These are phyloP conservation scores for Boeremia exigua DNA, from an alignment of 2,329 filamentous ascomycete species.

Conservation along the genomic window DNA sequence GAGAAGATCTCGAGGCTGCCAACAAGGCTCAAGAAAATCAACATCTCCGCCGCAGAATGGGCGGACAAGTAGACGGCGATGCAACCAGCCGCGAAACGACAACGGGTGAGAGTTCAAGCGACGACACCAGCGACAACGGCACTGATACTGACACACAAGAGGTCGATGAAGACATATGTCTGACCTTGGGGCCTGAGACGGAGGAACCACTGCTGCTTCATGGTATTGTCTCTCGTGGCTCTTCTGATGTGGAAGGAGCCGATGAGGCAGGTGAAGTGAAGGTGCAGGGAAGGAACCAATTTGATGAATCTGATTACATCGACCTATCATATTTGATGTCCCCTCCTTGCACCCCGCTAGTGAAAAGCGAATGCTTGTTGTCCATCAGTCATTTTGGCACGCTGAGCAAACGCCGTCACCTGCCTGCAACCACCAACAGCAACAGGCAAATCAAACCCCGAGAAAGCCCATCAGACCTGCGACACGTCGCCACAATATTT, in stretches of 20 bases:
- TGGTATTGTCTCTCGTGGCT: no score
- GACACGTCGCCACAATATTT: not conserved
- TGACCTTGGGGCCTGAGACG: not conserved
- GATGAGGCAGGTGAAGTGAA: not conserved
- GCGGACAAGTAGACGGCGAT: slow-evolving; percentile 19
- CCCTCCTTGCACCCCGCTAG: not conserved
- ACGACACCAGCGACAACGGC: not conserved
- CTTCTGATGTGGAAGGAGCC: not conserved
- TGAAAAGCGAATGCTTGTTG: not conserved
- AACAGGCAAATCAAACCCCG: slow-evolving; percentile 1
- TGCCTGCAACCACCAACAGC: not conserved
- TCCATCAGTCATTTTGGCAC: slow-evolving; percentile 29
- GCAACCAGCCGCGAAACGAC: slow-evolving; percentile 6
- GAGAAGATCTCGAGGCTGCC: slow-evolving; percentile 16
- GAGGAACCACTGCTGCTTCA: no score
- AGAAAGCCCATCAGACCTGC: not conserved
- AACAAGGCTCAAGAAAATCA: not conserved
- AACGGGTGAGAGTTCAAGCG: slow-evolving; percentile 4
- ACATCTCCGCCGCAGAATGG: not conserved
- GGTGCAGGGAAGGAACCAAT: not conserved
- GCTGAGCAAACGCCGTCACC: slow-evolving; percentile 13
- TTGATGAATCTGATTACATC: slow-evolving; percentile 3
- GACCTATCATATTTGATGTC: not conserved
- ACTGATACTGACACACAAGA: slow-evolving; percentile 7
- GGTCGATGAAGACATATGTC: not conserved